Percentiles rank a stretch among this genome's conserved stretches.
Conservation (phyloP, 345 rosid species). For the Murraya koenigii region DNA sequence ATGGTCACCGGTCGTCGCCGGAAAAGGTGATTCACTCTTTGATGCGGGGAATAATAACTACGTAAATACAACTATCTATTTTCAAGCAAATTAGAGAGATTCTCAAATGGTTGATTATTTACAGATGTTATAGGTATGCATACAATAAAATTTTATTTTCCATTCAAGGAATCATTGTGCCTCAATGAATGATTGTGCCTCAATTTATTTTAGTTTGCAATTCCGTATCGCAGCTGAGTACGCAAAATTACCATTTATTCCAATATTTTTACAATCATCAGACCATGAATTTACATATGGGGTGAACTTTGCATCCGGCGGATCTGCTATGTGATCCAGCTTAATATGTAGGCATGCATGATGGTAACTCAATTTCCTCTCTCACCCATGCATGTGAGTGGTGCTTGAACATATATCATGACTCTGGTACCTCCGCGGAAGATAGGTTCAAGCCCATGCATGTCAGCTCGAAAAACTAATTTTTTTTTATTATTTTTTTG, state of each 20-base stretch:
- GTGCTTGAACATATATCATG: too few species aligned
- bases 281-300: conserved; percentile 27
- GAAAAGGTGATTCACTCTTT: conserved; percentile 47
- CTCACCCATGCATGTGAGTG: too few species aligned
- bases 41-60: conserved; percentile 48
- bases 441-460: background rate
- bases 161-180: too few species aligned
- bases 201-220: too few species aligned
- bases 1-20: background rate
- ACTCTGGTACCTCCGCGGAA: too few species aligned
- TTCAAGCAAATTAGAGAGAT: too few species aligned
- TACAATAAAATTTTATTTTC: background rate
- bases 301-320: conserved; percentile 50
- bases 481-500: too few species aligned
- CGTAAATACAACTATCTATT: too few species aligned
- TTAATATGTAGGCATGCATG: too few species aligned
- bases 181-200: too few species aligned
- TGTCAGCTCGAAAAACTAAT: too few species aligned
- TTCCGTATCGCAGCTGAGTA: conserved; percentile 30
- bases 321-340: conserved; percentile 36
- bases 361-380: too few species aligned
- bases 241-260: conserved; percentile 43
- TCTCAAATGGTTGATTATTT: conserved; percentile 35
- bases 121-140: conserved; percentile 42
- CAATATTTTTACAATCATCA: conserved; percentile 41